These are phyloP conservation scores for Eremothecium sinecaudum DNA, from an alignment of 1,139 yeast species.

Conservation along the genomic window DNA sequence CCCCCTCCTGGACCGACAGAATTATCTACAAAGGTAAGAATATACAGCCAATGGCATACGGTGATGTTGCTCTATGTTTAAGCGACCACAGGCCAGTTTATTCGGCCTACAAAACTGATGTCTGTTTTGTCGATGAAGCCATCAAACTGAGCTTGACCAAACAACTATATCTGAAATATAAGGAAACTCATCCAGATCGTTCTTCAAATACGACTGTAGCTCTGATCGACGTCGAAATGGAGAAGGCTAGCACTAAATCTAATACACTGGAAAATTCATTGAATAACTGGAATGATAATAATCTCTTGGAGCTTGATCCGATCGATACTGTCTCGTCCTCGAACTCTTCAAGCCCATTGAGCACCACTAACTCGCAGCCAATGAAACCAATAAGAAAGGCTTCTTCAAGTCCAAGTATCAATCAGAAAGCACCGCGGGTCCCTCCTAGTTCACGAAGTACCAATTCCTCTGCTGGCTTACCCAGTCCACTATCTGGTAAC, in stretches of 20 bases:
- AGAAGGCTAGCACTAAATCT: slow-evolving; percentile 25
- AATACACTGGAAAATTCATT: slow-evolving; percentile 19
- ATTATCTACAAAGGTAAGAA: slow-evolving; percentile 54
- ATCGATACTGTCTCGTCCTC: slow-evolving; percentile 8
- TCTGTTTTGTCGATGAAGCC: slow-evolving; percentile 54
- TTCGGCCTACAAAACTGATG: slow-evolving; percentile 59
- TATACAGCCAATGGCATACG: slow-evolving; percentile 50
- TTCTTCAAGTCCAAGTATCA: background rate
- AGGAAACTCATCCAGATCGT: slow-evolving; percentile 25
- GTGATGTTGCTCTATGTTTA: slow-evolving; percentile 46
- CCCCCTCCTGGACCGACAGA: slow-evolving; percentile 97
- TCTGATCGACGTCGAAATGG: slow-evolving; percentile 22
- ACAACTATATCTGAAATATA: slow-evolving; percentile 45
- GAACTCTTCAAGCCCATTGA: slow-evolving; percentile 5
- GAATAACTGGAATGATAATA: slow-evolving; percentile 10
- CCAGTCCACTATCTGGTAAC: background rate
- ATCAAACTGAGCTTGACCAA: slow-evolving; percentile 42
- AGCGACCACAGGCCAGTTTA: slow-evolving; percentile 93
- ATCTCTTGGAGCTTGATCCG: slow-evolving; percentile 12
- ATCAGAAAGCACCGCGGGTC: slow-evolving; percentile 2
- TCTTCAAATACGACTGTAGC: slow-evolving; percentile 10
- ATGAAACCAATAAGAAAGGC: background rate
- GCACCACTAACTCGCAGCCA: background rate
- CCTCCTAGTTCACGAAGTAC: slow-evolving; percentile 1
- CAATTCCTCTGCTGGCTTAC: background rate